Evolutionary conservation across 495 filamentous ascomycete species (phyloP), one percentile per base, ranked within the genome.

Genomic region (Parachaetomium inaequale): DNA sequence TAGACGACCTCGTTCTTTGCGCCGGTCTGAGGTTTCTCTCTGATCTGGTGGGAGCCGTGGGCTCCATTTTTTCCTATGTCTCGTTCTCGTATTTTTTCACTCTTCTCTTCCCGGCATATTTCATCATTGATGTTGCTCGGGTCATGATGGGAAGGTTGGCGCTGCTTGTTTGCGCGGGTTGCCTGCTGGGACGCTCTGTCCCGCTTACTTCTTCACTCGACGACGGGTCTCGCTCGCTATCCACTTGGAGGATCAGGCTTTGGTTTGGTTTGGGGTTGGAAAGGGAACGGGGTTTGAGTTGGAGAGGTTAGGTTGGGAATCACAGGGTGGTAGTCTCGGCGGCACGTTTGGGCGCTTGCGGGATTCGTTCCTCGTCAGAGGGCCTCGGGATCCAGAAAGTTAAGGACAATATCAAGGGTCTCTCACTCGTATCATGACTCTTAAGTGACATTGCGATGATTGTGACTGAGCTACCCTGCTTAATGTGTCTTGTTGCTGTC

Each of bases 1-100:
- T 58, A 58, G 42, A 58, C 55, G 19, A 8, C 26, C 42, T 34
- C 55, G 7, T 32, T 43, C 15, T 57, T 19, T 45, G 23, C 14
- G 54, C 38, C 38, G 25, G 15, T 14, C 15, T 57, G 54, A 57
- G n/a, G 23, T 14, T 43, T n/a, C 1, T 21, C n/a, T 31, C 29
- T n/a, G n/a, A n/a, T n/a, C n/a, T n/a, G n/a, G n/a, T 12, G 49
- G 47, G 14, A 14, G 11, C 10, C 7, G 1, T 4, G 21, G 23
- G 15, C 23, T 38, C 12, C 6, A 0, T 40, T 55, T 42, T 36
- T 36, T 53, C 19, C 12, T 34, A 14, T 21, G 11, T 23, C n/a
- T 25, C n/a, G 4, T n/a, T 54, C 7, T 5, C 7, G 7, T 19
- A 15, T 52, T 15, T 52, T 1, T 5, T 15, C 2, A 1, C 28